Evolutionary conservation across 139 green algal species (phyloP).

Genomic region (Ettlia oleoabundans): DNA sequence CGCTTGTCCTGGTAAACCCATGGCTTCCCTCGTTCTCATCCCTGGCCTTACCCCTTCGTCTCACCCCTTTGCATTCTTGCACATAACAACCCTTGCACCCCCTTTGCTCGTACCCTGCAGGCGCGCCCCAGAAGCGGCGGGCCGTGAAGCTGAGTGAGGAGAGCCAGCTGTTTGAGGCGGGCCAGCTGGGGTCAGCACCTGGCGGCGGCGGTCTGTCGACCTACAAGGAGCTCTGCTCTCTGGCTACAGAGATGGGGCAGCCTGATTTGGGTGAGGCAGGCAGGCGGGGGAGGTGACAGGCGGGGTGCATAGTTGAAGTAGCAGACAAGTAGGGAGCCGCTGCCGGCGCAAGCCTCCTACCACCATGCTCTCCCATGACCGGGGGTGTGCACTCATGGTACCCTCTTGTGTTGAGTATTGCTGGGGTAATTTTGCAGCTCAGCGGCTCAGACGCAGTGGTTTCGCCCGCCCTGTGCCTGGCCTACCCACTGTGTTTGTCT

Average conservation of each 20-base stretch:
- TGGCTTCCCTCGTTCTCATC: too few species aligned
- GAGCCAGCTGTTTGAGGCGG: conserved; percentile 78
- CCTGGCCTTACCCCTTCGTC: too few species aligned
- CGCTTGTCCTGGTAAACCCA: too few species aligned
- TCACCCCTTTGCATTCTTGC: too few species aligned
- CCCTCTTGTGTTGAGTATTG: too few species aligned
- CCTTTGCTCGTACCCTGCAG: conserved; percentile 9
- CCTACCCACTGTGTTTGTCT: not conserved
- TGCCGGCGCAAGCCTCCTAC: too few species aligned
- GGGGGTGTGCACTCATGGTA: too few species aligned
- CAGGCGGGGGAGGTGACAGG: not conserved
- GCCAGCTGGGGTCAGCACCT: conserved; percentile 49
- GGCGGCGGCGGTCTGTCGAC: conserved; percentile 14
- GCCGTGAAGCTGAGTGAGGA: conserved; percentile 74
- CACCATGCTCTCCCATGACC: too few species aligned
- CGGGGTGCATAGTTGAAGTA: not conserved
- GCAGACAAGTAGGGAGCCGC: not conserved
- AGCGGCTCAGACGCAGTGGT: too few species aligned
- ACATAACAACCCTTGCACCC: not conserved
- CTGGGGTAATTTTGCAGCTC: too few species aligned
- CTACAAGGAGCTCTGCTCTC: conserved; percentile 20
- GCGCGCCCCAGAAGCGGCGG: conserved; percentile 47
- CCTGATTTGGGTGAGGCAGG: conserved; percentile 34
- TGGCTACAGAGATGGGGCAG: conserved; percentile 22
- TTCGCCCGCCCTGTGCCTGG: too few species aligned